phyloP scores from a whole-genome alignment of 352 stramenopile species.

The Pythium volutum region DNA sequence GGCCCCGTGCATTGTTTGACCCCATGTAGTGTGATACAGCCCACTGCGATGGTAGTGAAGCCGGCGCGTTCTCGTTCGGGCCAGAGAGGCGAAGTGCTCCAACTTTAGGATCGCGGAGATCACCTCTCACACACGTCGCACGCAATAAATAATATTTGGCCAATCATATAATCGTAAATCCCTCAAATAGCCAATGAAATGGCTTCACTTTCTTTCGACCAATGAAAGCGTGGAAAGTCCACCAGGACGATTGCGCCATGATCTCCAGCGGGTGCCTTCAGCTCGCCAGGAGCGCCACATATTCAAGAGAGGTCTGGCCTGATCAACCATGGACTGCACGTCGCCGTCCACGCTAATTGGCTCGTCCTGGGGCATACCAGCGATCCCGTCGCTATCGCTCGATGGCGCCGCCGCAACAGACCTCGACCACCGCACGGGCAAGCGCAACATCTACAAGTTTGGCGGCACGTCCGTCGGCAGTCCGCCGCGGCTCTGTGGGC shows the following conservation, averaged over 20 bases:
- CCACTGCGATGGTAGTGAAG: too few species aligned
- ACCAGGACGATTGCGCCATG: conserved; percentile 9
- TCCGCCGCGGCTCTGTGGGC: conserved; percentile 51
- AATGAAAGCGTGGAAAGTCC: conserved; percentile 7
- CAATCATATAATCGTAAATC: background rate
- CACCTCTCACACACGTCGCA: conserved; percentile 3
- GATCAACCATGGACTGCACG: conserved; percentile 60
- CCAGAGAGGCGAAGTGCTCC: too few species aligned
- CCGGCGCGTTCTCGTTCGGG: too few species aligned
- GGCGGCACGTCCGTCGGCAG: conserved; percentile 75
- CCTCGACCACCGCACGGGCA: conserved; percentile 53
- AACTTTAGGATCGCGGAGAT: too few species aligned
- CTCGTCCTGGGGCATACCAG: conserved; percentile 40
- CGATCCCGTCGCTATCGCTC: conserved; percentile 33
- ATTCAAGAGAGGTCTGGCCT: background rate
- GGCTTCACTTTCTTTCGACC: background rate
- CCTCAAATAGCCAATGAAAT: background rate
- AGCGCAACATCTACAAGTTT: conserved; percentile 85
- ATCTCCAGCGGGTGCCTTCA: conserved; percentile 9
- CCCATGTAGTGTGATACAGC: too few species aligned
- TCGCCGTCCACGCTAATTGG: conserved; percentile 68
- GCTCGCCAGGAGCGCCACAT: background rate
- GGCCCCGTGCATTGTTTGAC: background rate
- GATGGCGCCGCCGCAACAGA: conserved; percentile 18
- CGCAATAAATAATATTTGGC: background rate